These are phyloP conservation scores for Lasiodiplodia citricola DNA, from an alignment of 2,329 filamentous ascomycete genomes.

Conservation along the genomic window DNA sequence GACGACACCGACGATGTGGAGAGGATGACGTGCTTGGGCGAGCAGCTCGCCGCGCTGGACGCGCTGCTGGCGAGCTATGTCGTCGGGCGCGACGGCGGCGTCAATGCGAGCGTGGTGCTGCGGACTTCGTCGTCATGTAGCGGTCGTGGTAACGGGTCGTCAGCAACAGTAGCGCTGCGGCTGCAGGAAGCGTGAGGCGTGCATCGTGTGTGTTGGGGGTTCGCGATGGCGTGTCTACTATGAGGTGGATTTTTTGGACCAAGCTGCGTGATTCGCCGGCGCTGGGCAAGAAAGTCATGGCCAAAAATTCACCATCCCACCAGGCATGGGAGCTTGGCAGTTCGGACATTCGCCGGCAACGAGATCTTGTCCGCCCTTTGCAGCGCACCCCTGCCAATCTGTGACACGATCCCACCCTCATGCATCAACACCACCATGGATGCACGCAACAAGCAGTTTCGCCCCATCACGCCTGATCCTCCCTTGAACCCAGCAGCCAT, in stretches of 20 bases:
- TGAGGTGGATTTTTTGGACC: not conserved
- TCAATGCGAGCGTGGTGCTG: not conserved
- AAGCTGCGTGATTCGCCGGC: too few relatives aligned
- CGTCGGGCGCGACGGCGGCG: not conserved
- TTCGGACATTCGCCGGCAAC: too few relatives aligned
- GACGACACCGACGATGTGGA: conserved; percentile 50
- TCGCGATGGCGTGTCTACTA: not conserved
- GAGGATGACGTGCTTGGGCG: conserved; percentile 58
- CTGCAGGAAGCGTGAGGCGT: not conserved
- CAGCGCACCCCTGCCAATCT: too few relatives aligned
- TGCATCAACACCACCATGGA: too few relatives aligned
- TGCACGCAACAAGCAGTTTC: too few relatives aligned
- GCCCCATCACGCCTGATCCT: too few relatives aligned
- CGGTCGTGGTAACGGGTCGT: not conserved
- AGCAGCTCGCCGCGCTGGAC: conserved; percentile 65
- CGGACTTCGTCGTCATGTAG: not conserved
- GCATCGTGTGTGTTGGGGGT: not conserved
- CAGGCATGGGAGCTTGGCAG: too few relatives aligned
- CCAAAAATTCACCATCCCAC: too few relatives aligned
- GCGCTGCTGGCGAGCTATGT: conserved; percentile 51
- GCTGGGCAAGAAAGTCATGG: too few relatives aligned
- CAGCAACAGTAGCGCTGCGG: not conserved
- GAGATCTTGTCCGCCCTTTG: too few relatives aligned
- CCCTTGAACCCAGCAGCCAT: too few relatives aligned
- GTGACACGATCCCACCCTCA: too few relatives aligned